Conservation (phyloP, 257 asterid genomes). For the Solanum sparsipilum region DNA sequence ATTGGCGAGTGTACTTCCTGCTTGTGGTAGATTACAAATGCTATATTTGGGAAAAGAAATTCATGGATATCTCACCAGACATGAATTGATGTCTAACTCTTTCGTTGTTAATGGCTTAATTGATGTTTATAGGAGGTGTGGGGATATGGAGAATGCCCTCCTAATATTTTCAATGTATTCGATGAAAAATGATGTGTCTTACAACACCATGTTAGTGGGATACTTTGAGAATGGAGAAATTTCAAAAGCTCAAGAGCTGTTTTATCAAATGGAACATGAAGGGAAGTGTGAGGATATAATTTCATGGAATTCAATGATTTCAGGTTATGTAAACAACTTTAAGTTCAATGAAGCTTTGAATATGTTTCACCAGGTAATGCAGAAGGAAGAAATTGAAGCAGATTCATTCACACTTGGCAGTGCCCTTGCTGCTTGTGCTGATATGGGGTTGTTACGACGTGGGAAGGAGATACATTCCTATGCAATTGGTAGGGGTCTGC, state of each 20-base stretch:
- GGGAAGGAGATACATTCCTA: constrained; percentile 59
- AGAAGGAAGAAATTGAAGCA: constrained; percentile 30
- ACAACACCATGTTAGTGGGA: constrained; percentile 66
- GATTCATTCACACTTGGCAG: constrained; percentile 68
- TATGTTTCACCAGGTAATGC: constrained; percentile 26
- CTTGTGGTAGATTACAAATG: constrained; percentile 56
- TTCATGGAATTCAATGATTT: constrained; percentile 78
- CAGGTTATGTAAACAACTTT: constrained; percentile 56
- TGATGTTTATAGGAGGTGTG: constrained; percentile 65
- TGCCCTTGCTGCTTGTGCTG: constrained; percentile 46
- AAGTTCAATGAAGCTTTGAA: constrained; percentile 44
- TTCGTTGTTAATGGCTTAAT: constrained; percentile 65
- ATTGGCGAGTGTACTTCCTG: constrained; percentile 55
- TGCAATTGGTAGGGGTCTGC: constrained; percentile 45
- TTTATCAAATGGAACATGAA: constrained; percentile 44
- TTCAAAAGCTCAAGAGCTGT: constrained; percentile 47
- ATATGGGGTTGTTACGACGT: constrained; percentile 16
- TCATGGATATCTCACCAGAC: constrained; percentile 56
- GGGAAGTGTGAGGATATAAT: constrained; percentile 37
- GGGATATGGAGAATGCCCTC: constrained; percentile 44
- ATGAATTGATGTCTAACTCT: constrained; percentile 44
- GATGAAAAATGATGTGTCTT: constrained; percentile 51
- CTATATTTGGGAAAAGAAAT: constrained; percentile 50
- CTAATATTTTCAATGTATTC: constrained; percentile 43
- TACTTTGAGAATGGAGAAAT: constrained; percentile 49